Evolutionary conservation across 208 protist genomes (phyloP), one percentile per base, ranked within the genome.

Genomic region (Leishmania tarentolae): DNA sequence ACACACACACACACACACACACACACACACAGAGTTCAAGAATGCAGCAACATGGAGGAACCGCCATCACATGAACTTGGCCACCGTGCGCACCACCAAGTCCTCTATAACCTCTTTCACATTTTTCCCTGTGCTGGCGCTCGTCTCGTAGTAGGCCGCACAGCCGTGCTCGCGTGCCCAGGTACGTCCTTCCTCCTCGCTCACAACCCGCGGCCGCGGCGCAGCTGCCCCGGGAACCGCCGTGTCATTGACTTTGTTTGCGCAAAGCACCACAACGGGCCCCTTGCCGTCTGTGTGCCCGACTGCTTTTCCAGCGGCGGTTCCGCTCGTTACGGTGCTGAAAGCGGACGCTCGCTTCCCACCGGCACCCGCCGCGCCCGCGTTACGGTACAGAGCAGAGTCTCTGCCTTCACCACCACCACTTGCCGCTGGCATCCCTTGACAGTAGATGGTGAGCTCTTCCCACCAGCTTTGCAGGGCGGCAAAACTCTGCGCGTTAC

Each of bases 101-200:
- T 78, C 83, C 66, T 97, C 90, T 37, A 97, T 83, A 17, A 86
- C 75, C 65, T 91, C 90, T 71, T 79, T 80, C 35, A 95, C 90
- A 42, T 88, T 86, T 69, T 78, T 70, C 56, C 75, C 90, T 1
- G 84, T 92, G 69, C 85, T 94, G 53, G 92, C 91, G 80, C 91
- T 95, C 6, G 88, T 92, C 65, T 96, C 93, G 78, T 85, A 94
- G 88, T 96, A 97, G 17, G 78, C 88, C n/a, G 83, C 75, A 74
- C 85, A 93, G 68, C 87, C 86, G 28, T 92, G 85, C 50, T 66
- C 81, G 42, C 85, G 72, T 15, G 94, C 92, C 94, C 94, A 97
- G 42, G 81, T 59, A 57, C 86, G 85, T 6, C 86, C 94, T 52
- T 92, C 79, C 69, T 82, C 88, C 72, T 92, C 85, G 15, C 77